Evolutionary conservation across 305 asterid species (phyloP).

Genomic region (Fraxinus velutina): DNA sequence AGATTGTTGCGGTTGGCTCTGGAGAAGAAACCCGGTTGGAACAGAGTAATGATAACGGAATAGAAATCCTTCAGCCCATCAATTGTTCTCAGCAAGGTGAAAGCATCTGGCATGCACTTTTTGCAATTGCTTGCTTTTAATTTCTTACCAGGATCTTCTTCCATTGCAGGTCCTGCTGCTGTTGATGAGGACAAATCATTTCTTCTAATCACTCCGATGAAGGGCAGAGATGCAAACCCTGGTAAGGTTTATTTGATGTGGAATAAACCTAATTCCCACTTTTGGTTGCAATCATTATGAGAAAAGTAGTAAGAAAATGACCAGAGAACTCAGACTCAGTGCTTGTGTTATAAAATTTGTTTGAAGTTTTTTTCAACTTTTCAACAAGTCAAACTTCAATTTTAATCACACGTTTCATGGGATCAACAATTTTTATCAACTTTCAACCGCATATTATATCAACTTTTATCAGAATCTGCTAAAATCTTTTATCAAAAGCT

Average conservation of each 20-base stretch:
- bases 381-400: not conserved
- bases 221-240: conserved; percentile 2
- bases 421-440: not conserved
- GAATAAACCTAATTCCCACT: not conserved
- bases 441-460: not conserved
- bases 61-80: not conserved
- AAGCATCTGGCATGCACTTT: not conserved
- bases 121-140: not conserved
- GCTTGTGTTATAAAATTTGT: not conserved
- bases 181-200: conserved; percentile 8
- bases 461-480: not conserved
- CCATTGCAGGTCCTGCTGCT: conserved; percentile 14
- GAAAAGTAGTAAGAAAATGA: not conserved
- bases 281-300: not conserved
- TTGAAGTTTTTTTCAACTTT: not conserved
- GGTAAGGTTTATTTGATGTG: conserved; percentile 8
- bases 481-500: not conserved
- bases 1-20: not conserved
- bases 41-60: not conserved
- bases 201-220: not conserved
- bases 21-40: not conserved
- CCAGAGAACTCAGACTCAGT: not conserved
- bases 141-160: conserved; percentile 6
- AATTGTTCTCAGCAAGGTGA: not conserved
- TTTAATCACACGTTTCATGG: not conserved